Evolutionary conservation across 1,139 yeast species (phyloP).

Genomic region (Blastobotrys buckinghamii): DNA sequence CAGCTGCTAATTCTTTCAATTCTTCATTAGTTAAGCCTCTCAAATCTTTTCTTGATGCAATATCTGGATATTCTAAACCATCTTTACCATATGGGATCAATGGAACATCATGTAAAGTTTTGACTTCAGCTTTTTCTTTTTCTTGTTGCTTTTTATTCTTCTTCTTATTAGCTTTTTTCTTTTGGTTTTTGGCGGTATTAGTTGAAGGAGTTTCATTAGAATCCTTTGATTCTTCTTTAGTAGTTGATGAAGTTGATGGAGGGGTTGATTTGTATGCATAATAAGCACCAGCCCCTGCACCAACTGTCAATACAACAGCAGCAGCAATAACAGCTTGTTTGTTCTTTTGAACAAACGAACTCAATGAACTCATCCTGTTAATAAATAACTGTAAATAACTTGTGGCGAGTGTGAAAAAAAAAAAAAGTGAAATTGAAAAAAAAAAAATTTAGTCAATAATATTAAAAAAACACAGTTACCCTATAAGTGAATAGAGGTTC

Average conservation of each 20-base stretch:
- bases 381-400: no score
- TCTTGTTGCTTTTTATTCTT: conserved; percentile 10
- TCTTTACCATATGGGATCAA: conserved; percentile 8
- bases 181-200: conserved; percentile 7
- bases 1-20: conserved; percentile 58
- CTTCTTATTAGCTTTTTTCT: conserved; percentile 14
- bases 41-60: conserved; percentile 8
- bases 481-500: no score
- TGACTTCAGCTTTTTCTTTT: neutral
- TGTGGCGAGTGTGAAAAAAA: neutral
- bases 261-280: conserved; percentile 11
- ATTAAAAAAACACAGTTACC: neutral
- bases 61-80: conserved; percentile 13
- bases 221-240: neutral
- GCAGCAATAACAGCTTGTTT: conserved; percentile 14
- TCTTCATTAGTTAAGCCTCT: conserved; percentile 39
- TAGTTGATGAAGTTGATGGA: conserved; percentile 4
- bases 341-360: conserved; percentile 14
- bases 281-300: conserved; percentile 14
- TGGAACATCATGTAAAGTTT: conserved; percentile 7
- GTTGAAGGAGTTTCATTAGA: neutral
- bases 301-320: conserved; percentile 14
- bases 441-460: neutral
- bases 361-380: neutral
- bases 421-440: neutral